Base-by-base conservation (phyloP, 2,329 filamentous ascomycete species). In the Ophiocordyceps camponoti-leonardi region DNA sequence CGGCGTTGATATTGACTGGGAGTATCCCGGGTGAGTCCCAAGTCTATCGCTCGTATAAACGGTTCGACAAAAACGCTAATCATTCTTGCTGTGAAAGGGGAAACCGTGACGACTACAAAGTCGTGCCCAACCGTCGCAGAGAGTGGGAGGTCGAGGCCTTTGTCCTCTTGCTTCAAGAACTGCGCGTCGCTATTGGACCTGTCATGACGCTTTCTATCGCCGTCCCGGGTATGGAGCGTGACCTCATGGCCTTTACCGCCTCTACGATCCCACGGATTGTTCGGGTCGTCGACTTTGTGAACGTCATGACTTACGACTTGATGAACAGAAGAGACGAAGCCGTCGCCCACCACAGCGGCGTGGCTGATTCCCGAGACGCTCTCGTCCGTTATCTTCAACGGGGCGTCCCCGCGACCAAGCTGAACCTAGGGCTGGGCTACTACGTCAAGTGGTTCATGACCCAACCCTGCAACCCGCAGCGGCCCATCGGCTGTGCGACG, bases 91-190 rank as follows among this genome's bases (percentile, higher is more conserved):
- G 3, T 5, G 10, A 4, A 72, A 72, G n/a, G 18, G 81, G 81
- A 22, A 85, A 85, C 49, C 79, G 79, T 33, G 72, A 77, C 19
- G 79, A 85, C 60, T 85, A 86, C 64, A 83, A 76, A 52, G 55
- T 70, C 40, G 64, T 71, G 11, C 74, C 77, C 14, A 86, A 85
- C 56, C 65, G 67, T 0, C 58, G 71, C 26, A 79, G 79, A 49
- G 62, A 61, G 12, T 72, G 69, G 61, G 79, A 86, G 57, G 75
- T 84, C 47, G 63, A 71, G 23, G 74, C 73, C 1, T 86, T 73
- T 54, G 77, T 80, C 0, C 63, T 72, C 26, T 66, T 86, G 8
- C 65, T 86, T 4, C 55, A 64, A 13, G 72, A 72, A 5, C 63
- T 83, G 23, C 76, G 79, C 46, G 52, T 60, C 0, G 72, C 72